These are phyloP conservation scores for Elymus sibiricus DNA, from an alignment of 176 grass and related monocot species.

Conservation along the genomic window DNA sequence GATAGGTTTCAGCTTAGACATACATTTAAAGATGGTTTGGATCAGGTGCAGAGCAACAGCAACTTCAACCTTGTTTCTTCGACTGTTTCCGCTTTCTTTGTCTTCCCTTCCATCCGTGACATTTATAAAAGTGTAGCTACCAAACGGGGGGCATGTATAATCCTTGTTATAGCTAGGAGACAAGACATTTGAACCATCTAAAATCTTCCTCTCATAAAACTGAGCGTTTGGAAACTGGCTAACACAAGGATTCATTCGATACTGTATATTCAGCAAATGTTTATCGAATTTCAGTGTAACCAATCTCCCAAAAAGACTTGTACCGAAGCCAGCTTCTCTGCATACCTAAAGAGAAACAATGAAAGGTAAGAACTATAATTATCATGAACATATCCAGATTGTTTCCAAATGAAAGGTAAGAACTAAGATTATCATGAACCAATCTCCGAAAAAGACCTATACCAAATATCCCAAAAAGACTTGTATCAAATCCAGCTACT, in stretches of 20 bases:
- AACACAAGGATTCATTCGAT: slow-evolving; percentile 61
- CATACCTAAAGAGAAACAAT: slow-evolving; percentile 41
- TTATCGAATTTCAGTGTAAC: slow-evolving; percentile 45
- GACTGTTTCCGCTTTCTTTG: slow-evolving; percentile 49
- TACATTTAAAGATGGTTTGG: slow-evolving; percentile 67
- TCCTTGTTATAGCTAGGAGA: slow-evolving; percentile 44
- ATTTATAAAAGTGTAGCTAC: slow-evolving; percentile 62
- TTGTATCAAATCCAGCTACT: slow-evolving; percentile 60
- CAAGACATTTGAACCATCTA: background rate
- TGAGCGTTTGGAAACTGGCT: background rate
- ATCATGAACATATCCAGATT: background rate
- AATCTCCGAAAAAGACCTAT: slow-evolving; percentile 60
- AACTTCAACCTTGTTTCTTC: slow-evolving; percentile 71
- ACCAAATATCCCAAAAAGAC: background rate
- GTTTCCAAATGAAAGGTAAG: too few species aligned
- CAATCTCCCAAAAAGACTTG: slow-evolving; percentile 79
- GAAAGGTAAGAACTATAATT: background rate
- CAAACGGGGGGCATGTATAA: slow-evolving; percentile 39
- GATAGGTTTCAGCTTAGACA: background rate
- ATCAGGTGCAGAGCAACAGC: slow-evolving; percentile 53
- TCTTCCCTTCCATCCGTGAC: slow-evolving; percentile 74
- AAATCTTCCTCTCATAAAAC: background rate
- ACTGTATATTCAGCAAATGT: slow-evolving; percentile 75
- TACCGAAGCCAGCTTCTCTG: slow-evolving; percentile 66
- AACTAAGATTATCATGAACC: background rate